A percentile compares a stretch with the other conserved stretches of the same genome.
phyloP scores from a whole-genome alignment of 2,329 filamentous ascomycete genomes.

The Sporothrix luriei region DNA sequence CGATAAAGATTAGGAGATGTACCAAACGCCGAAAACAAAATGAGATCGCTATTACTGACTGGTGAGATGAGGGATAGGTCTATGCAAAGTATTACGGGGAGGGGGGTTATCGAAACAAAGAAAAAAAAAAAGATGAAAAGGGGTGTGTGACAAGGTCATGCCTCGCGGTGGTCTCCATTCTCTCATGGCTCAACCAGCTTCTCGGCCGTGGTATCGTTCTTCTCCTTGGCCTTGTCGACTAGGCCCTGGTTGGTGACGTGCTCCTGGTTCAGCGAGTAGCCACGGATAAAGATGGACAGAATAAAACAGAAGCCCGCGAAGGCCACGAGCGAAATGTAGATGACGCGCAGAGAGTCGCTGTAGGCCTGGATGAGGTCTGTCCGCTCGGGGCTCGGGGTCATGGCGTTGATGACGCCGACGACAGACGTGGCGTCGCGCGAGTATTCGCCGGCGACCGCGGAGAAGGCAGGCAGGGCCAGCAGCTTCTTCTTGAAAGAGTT shows the following conservation, averaged over 20 bases:
- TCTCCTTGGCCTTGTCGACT: slow-evolving; percentile 39
- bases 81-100: slow-evolving; percentile 6
- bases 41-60: not conserved
- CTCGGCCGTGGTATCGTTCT: not conserved
- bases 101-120: no score
- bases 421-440: slow-evolving; percentile 58
- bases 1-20: not conserved
- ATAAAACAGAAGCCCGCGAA: slow-evolving; percentile 55
- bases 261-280: slow-evolving; percentile 52
- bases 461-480: slow-evolving; percentile 30
- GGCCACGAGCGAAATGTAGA: slow-evolving; percentile 58
- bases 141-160: not conserved
- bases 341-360: slow-evolving; percentile 55
- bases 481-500: slow-evolving; percentile 40
- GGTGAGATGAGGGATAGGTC: not conserved
- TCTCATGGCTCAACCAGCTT: slow-evolving; percentile 28
- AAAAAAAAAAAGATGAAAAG: not conserved
- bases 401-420: slow-evolving; percentile 57
- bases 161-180: not conserved
- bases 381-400: slow-evolving; percentile 49
- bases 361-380: slow-evolving; percentile 46
- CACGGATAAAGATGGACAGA: slow-evolving; percentile 55
- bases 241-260: slow-evolving; percentile 54
- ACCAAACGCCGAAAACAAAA: not conserved
- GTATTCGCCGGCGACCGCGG: slow-evolving; percentile 46